Evolutionary conservation across 1,284 basidiomycete genomes (phyloP).

Genomic region (Tausonia pullulans): DNA sequence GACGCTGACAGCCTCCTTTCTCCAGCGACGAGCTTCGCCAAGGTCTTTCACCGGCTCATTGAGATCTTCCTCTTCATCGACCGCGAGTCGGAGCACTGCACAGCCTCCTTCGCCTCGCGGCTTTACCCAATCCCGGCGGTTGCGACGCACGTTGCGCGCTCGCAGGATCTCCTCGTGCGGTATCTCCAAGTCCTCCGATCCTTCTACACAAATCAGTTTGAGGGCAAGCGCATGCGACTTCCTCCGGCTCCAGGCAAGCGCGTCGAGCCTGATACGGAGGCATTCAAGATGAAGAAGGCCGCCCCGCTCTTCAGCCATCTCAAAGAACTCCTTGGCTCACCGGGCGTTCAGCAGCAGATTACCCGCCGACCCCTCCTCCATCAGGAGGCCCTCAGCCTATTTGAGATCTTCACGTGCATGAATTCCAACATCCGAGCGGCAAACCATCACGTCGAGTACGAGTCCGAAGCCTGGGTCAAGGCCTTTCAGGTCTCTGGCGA

Average conservation of each 20-base stretch:
- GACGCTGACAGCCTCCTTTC: neutral
- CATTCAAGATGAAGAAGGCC: constrained; percentile 87
- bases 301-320: constrained; percentile 80
- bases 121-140: constrained; percentile 81
- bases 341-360: constrained; percentile 64
- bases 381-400: constrained; percentile 48
- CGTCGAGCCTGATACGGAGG: constrained; percentile 67
- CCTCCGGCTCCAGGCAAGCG: constrained; percentile 33
- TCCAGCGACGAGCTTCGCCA: constrained; percentile 67
- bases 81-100: constrained; percentile 81
- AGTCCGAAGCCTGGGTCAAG: constrained; percentile 85
- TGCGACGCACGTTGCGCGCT: constrained; percentile 62
- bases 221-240: constrained; percentile 51
- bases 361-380: constrained; percentile 46
- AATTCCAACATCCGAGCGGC: constrained; percentile 78
- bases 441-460: constrained; percentile 78
- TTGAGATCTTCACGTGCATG: constrained; percentile 79
- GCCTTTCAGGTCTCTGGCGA: constrained; percentile 87
- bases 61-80: constrained; percentile 84
- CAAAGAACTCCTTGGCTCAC: constrained; percentile 47
- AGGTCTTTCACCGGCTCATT: constrained; percentile 73
- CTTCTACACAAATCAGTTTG: constrained; percentile 79
- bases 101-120: constrained; percentile 82
- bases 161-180: constrained; percentile 60
- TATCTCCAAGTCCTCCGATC: constrained; percentile 69